These are phyloP conservation scores for Talaromyces sp. DNA, from an alignment of 2,329 filamentous ascomycete genomes.

Conservation along the genomic window DNA sequence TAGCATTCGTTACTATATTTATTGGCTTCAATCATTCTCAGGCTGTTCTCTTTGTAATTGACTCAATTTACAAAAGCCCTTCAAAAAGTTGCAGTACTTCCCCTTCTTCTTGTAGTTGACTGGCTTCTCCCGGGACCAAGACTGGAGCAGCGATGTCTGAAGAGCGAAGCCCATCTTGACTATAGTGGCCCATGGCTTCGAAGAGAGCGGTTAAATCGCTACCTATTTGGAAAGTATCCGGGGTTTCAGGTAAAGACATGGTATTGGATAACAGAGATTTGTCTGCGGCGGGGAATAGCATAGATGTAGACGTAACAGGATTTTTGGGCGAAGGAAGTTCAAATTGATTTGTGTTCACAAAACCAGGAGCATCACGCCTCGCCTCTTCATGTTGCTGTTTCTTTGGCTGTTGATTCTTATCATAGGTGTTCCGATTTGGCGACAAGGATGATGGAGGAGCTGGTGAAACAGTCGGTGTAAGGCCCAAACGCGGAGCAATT, in stretches of 20 bases:
- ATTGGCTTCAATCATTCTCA: neutral
- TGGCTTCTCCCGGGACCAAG: neutral
- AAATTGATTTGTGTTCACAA: neutral
- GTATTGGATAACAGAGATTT: neutral
- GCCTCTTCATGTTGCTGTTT: neutral
- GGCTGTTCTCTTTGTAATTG: neutral
- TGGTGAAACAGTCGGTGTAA: neutral
- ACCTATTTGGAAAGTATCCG: neutral
- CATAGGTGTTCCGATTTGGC: neutral
- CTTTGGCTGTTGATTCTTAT: neutral
- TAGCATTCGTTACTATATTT: neutral
- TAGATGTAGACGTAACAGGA: neutral
- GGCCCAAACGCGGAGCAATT: neutral
- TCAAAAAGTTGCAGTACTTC: neutral
- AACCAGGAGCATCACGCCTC: neutral
- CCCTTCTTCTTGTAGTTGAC: neutral
- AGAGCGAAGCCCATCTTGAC: neutral
- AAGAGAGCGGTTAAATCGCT: neutral
- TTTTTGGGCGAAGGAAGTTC: neutral
- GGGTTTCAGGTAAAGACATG: neutral
- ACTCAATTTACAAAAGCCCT: neutral
- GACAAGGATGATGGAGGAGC: neutral
- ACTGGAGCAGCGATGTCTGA: neutral
- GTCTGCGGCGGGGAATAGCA: neutral
- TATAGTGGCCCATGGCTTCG: neutral